Evolutionary conservation across 306 rosid species (phyloP).

Genomic region (Alnus rubra): DNA sequence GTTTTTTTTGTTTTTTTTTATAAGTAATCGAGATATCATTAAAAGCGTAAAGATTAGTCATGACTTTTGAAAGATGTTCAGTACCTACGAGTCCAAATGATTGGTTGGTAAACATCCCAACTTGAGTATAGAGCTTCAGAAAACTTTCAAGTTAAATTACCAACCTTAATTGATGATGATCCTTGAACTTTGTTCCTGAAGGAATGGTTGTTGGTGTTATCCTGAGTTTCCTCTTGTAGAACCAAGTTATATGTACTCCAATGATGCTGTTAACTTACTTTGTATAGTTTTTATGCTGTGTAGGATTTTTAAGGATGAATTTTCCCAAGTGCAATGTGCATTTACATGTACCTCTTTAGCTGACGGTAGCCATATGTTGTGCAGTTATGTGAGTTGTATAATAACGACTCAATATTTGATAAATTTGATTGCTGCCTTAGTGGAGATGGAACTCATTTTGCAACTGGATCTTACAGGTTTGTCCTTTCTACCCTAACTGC

Average conservation of each 20-base stretch:
- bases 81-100: background rate
- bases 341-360: conserved; percentile 7
- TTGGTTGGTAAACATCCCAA: background rate
- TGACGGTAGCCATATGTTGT: conserved; percentile 16
- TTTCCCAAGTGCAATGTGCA: background rate
- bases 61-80: background rate
- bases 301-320: background rate
- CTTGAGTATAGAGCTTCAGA: background rate
- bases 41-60: background rate
- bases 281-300: background rate
- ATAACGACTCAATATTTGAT: conserved; percentile 62
- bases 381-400: conserved; percentile 64
- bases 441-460: conserved; percentile 62
- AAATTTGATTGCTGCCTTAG: conserved; percentile 66
- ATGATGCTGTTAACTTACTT: background rate
- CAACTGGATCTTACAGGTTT: conserved; percentile 74
- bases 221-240: background rate
- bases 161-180: conserved; percentile 1
- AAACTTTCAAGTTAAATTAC: background rate
- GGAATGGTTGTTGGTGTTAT: background rate
- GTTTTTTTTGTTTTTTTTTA: no score
- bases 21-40: no score
- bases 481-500: conserved; percentile 12
- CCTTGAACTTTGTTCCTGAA: background rate
- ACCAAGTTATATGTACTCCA: background rate